These are phyloP conservation scores for Rhododendron mucronatum DNA, from an alignment of 148 eudicot species.

Conservation along the genomic window DNA sequence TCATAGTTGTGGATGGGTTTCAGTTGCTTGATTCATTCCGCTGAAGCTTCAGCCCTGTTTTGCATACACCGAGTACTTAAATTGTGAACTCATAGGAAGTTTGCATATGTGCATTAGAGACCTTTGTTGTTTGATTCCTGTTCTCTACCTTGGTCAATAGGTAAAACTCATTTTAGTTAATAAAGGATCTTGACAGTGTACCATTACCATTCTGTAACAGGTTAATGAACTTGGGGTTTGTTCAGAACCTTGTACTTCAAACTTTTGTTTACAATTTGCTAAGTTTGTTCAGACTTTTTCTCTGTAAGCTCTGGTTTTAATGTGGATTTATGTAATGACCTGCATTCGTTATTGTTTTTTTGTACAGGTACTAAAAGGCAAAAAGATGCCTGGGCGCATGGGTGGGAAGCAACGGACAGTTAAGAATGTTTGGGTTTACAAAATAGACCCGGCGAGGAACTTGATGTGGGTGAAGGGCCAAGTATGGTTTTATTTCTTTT, in stretches of 20 bases:
- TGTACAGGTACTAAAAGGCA: constrained; percentile 72
- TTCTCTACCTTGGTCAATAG: neutral
- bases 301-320: neutral
- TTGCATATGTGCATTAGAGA: neutral
- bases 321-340: neutral
- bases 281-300: neutral
- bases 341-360: neutral
- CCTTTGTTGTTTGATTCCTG: neutral
- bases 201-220: neutral
- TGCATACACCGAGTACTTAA: neutral
- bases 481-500: constrained; percentile 34
- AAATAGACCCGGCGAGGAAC: constrained; percentile 83
- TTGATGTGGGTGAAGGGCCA: constrained; percentile 96
- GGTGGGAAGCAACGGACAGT: constrained; percentile 73
- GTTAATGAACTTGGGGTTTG: neutral
- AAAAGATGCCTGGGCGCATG: constrained; percentile 95
- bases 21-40: neutral
- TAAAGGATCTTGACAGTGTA: neutral
- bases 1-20: neutral
- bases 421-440: constrained; percentile 89
- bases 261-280: neutral
- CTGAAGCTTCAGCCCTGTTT: neutral
- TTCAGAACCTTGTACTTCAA: neutral
- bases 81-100: neutral
- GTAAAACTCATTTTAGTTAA: neutral